These are phyloP conservation scores for Talaromyces liani DNA, from an alignment of 495 filamentous ascomycete species.

Conservation along the genomic window DNA sequence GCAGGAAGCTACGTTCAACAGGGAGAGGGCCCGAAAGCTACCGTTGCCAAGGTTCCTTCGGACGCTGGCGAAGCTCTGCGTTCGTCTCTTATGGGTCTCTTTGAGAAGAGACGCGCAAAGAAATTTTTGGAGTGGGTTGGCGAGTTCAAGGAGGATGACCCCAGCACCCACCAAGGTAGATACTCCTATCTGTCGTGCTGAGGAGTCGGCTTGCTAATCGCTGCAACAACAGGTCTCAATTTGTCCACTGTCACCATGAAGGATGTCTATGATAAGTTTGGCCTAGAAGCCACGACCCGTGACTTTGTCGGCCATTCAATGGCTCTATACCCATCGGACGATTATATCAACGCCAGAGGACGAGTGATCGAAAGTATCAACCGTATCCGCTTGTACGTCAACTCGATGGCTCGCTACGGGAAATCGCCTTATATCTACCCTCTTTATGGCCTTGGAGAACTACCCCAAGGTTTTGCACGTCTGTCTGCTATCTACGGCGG, in stretches of 20 bases:
- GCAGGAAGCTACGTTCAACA: slow-evolving; percentile 97
- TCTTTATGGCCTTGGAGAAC: slow-evolving; percentile 92
- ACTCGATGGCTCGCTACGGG: slow-evolving; percentile 95
- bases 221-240: slow-evolving; percentile 62
- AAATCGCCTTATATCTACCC: slow-evolving; percentile 99
- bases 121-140: slow-evolving; percentile 97
- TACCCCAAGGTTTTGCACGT: slow-evolving; percentile 96
- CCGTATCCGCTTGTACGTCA: slow-evolving; percentile 93
- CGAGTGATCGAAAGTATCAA: slow-evolving; percentile 78
- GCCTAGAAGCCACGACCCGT: slow-evolving; percentile 81
- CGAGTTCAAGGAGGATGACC: slow-evolving; percentile 75
- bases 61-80: slow-evolving; percentile 85
- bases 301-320: slow-evolving; percentile 98
- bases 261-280: slow-evolving; percentile 96
- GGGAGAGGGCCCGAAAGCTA: slow-evolving; percentile 67
- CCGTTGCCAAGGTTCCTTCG: slow-evolving; percentile 93
- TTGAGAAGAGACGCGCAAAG: slow-evolving; percentile 96
- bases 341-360: slow-evolving; percentile 68
- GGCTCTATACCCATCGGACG: slow-evolving; percentile 87
- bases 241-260: slow-evolving; percentile 77
- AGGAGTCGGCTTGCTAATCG: background rate
- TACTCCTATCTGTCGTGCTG: slow-evolving; percentile 8
- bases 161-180: slow-evolving; percentile 79
- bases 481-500: slow-evolving; percentile 97
- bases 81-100: slow-evolving; percentile 92